Conservation (phyloP, 2,329 filamentous ascomycete genomes). For the Colletotrichum godetiae region DNA sequence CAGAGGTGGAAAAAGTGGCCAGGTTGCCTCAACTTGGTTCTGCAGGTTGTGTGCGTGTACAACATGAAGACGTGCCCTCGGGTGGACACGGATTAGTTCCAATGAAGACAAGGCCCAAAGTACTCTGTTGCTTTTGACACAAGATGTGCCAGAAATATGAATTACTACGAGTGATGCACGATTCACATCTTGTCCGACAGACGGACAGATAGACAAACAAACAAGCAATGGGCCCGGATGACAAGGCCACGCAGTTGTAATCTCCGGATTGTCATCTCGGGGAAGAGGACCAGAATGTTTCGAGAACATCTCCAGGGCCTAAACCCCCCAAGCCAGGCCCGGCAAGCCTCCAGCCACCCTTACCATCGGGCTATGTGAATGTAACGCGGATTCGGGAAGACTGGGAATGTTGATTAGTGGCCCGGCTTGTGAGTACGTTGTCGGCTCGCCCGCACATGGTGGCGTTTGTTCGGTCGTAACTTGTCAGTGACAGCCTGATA, state of each 20-base stretch:
- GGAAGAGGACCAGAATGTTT: slow-evolving; percentile 25
- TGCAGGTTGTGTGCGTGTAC: slow-evolving; percentile 13
- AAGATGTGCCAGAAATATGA: neutral
- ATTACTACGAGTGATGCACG: neutral
- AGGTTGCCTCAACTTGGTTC: neutral
- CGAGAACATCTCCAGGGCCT: slow-evolving; percentile 18
- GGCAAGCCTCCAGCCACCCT: neutral
- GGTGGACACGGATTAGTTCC: neutral
- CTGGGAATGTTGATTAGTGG: neutral
- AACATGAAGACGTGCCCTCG: slow-evolving; percentile 3
- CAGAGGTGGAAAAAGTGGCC: neutral
- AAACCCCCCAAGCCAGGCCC: neutral
- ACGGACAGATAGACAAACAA: neutral
- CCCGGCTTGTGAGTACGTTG: neutral
- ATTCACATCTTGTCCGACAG: neutral
- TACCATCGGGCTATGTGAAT: neutral
- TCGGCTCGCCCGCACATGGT: neutral
- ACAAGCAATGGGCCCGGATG: slow-evolving; percentile 10
- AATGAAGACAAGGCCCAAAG: neutral
- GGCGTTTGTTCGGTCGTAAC: neutral
- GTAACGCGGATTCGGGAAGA: neutral
- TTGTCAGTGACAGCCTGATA: neutral
- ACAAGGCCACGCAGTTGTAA: slow-evolving; percentile 18
- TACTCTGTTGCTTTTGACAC: neutral
- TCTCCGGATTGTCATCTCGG: slow-evolving; percentile 28